Evolutionary conservation across 108 stramenopile genomes (phyloP).

Genomic region (Nitzschia sp.): DNA sequence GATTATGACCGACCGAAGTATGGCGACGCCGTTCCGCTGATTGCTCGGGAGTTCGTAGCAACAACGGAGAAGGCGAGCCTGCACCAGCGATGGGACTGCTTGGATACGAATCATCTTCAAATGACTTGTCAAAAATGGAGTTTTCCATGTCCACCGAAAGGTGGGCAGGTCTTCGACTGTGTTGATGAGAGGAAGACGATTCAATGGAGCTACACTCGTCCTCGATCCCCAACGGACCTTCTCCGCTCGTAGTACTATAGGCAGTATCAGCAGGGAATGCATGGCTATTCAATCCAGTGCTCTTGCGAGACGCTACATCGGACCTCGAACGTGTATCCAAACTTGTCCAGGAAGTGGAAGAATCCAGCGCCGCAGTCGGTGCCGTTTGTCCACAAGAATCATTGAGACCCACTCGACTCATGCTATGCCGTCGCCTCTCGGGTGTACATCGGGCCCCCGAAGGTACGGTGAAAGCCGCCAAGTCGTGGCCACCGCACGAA

Average conservation of each 20-base stretch:
- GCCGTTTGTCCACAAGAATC: constrained; percentile 16
- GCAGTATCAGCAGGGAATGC: background rate
- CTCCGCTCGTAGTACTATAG: background rate
- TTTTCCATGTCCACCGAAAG: constrained; percentile 13
- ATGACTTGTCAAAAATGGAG: background rate
- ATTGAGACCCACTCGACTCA: background rate
- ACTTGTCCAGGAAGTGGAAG: constrained; percentile 24
- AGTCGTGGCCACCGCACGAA: constrained; percentile 14
- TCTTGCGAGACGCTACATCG: constrained; percentile 7
- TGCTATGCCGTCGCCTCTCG: background rate
- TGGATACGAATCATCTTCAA: background rate
- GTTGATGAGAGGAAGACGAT: constrained; percentile 13
- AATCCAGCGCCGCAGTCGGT: constrained; percentile 5
- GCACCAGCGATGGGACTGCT: background rate
- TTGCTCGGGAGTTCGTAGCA: background rate
- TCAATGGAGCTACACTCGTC: constrained; percentile 26
- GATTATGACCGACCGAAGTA: too few relatives aligned
- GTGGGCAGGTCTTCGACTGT: constrained; percentile 6
- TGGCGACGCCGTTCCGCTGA: background rate
- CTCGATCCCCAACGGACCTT: constrained; percentile 10
- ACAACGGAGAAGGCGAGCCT: background rate
- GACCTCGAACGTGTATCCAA: constrained; percentile 17
- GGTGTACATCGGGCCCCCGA: background rate
- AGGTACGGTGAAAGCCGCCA: constrained; percentile 4
- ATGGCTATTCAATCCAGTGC: background rate